These are phyloP conservation scores for Magnolia changhungtana DNA, from an alignment of 164 flowering plant genomes.

Conservation along the genomic window DNA sequence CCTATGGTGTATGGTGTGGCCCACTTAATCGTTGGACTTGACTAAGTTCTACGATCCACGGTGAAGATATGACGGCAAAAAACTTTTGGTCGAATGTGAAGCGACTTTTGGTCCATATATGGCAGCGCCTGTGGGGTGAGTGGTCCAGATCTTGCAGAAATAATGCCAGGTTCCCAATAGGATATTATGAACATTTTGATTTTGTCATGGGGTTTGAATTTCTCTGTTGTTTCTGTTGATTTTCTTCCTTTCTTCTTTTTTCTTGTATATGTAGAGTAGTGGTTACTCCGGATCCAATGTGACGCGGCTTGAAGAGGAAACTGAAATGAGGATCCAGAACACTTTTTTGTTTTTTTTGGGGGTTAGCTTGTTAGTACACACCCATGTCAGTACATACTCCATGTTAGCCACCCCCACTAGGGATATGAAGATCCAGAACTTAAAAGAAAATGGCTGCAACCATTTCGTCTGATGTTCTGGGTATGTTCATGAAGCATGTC, in stretches of 20 bases:
- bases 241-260: not conserved
- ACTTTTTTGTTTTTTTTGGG: too few relatives aligned
- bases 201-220: not conserved
- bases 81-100: too few relatives aligned
- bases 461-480: conserved; percentile 35
- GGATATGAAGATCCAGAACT: too few relatives aligned
- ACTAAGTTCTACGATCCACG: too few relatives aligned
- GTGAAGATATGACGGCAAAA: too few relatives aligned
- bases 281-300: conserved; percentile 45
- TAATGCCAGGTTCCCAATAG: not conserved
- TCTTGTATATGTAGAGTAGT: conserved; percentile 28
- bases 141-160: too few relatives aligned
- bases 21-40: too few relatives aligned
- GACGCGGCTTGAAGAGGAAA: conserved; percentile 56
- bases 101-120: not conserved
- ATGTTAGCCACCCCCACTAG: too few relatives aligned
- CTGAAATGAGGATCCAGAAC: conserved; percentile 37
- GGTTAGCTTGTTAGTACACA: too few relatives aligned
- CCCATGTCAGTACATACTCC: too few relatives aligned
- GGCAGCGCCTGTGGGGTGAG: too few relatives aligned
- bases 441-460: conserved; percentile 31
- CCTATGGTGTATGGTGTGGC: too few relatives aligned
- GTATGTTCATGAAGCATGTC: conserved; percentile 45
- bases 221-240: not conserved
- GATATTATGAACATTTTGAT: not conserved